Evolutionary conservation across 2,329 filamentous ascomycete species (phyloP), one percentile per base, ranked within the genome.

Genomic region (Ceratocystis lukuohia): DNA sequence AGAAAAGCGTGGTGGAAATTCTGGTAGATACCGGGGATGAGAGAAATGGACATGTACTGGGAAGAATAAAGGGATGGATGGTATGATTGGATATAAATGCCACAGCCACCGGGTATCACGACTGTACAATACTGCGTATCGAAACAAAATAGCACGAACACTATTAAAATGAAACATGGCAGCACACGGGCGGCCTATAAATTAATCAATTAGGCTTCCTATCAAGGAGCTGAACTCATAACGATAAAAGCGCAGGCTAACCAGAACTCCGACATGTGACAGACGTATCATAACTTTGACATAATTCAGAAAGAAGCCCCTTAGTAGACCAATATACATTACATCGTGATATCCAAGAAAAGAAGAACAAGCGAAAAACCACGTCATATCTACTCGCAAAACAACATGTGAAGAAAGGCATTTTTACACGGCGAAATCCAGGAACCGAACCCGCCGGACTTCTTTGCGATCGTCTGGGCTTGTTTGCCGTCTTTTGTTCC

Each of bases 1-100:
- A 74, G 74, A 63, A 79, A 74, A 71, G 73, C 77, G 28, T 84
- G 82, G 82, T 84, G 82, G 73, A 82, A 77, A 73, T 77, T 84
- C 68, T 85, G 82, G 82, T 85, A 69, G 41, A 17, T 15, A 20
- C 6, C 5, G 61, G 44, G 4, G 41, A 20, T 12, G 2, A 17
- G 7, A 7, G 22, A 12, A 4, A 37, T 25, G 4, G 46, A 37
- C 56, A 57, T 15, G 22, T 15, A 28, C 10, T 28, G 28, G 33
- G 25, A 28, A 8, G 8, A 20, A 41, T 41, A 41, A 41, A 41
- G 37, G 5, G 44, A 22, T 37, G 37, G 20, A 44, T 50, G 45
- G 37, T 7, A 65, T 33, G 33, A 12, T 65, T 41, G 41, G 22
- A 65, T 61, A 65, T 57, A 45, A 28, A 59, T 28, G 17, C 53